Base-by-base conservation (phyloP, 2,329 filamentous ascomycete species). In the Epichloe bromicola region DNA sequence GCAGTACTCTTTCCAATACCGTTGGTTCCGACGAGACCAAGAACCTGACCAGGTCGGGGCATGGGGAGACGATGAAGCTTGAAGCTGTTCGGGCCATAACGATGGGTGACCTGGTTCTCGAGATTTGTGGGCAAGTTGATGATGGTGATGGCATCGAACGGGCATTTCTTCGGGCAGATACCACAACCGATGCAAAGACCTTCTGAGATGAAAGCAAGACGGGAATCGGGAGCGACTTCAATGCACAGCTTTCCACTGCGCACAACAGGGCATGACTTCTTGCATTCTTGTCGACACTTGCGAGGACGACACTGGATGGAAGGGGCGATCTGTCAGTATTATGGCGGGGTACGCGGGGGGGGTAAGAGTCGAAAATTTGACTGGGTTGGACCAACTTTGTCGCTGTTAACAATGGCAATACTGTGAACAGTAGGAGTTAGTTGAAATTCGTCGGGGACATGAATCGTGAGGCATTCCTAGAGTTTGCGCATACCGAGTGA, bases 1-100 rank as follows among this genome's bases (percentile, higher is more conserved):
- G 93, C 94, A n/a, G 93, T 98, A 74, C 89, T 96, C 82, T 98
- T 98, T 71, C 93, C 93, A 63, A 97, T 98, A 88, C 94, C 93
- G 82, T 98, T 98, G 62, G 93, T 97, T 69, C 93, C 94, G 43
- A 98, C 94, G 49, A 98, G 79, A 75, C 93, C 93, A 52, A 98
- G 74, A 33, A 98, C 94, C 66, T 97, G 88, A 56, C 93, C 93
- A 34, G 93, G 91, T 54, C 93, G 84, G 56, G 93, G 93, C 80
- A 91, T 96, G 52, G 94, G 93, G 64, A 97, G 78, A 61, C 94
- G 84, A 71, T 98, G 93, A 59, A 98, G 82, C 79, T 98, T 98
- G 82, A 98, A 98, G 74, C 90, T 96, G 79, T 98, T 98, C 68
- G 93, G 91, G 51, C 91, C 95, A 76, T 98, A 98, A 67, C 93